Evolutionary conservation across 768 basidiomycete species (phyloP).

Genomic region (Lactifluus piperatus): DNA sequence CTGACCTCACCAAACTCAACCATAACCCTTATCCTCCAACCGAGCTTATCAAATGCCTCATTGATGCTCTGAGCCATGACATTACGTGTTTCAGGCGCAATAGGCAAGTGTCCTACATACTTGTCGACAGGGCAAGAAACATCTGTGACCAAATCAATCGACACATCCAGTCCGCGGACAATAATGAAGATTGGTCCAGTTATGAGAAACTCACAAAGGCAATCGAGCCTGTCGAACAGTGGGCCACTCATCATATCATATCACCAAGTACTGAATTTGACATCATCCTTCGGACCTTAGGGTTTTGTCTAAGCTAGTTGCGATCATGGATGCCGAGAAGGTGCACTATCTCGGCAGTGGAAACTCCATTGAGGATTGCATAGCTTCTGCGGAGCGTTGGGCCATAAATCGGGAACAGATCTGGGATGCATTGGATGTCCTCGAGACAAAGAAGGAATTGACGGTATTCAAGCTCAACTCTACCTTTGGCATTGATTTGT

Average conservation of each 20-base stretch:
- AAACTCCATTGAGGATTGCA: conserved; percentile 4
- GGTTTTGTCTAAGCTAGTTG: conserved; percentile 4
- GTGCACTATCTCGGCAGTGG: background rate
- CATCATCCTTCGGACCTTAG: background rate
- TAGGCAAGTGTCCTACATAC: conserved; percentile 18
- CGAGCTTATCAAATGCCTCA: conserved; percentile 18
- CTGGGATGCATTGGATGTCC: background rate
- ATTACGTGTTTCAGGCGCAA: conserved; percentile 18
- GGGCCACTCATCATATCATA: background rate
- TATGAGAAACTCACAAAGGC: conserved; percentile 18
- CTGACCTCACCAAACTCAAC: background rate
- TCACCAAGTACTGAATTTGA: background rate
- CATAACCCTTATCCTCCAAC: conserved; percentile 14
- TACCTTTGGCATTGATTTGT: too few relatives aligned
- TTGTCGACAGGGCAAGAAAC: conserved; percentile 19
- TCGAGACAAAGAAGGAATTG: conserved; percentile 5
- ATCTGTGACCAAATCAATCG: conserved; percentile 18
- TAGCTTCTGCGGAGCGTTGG: conserved; percentile 6
- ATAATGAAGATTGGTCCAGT: conserved; percentile 13
- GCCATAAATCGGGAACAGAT: conserved; percentile 9
- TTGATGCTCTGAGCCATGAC: conserved; percentile 14
- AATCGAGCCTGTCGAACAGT: conserved; percentile 22
- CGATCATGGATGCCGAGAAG: conserved; percentile 12
- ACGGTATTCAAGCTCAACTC: too few relatives aligned
- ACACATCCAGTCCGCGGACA: conserved; percentile 12